A percentile compares a stretch with the other conserved stretches of the same genome.
These are phyloP conservation scores for Penicillium sp. DNA, from an alignment of 2,329 filamentous ascomycete genomes.

Conservation along the genomic window DNA sequence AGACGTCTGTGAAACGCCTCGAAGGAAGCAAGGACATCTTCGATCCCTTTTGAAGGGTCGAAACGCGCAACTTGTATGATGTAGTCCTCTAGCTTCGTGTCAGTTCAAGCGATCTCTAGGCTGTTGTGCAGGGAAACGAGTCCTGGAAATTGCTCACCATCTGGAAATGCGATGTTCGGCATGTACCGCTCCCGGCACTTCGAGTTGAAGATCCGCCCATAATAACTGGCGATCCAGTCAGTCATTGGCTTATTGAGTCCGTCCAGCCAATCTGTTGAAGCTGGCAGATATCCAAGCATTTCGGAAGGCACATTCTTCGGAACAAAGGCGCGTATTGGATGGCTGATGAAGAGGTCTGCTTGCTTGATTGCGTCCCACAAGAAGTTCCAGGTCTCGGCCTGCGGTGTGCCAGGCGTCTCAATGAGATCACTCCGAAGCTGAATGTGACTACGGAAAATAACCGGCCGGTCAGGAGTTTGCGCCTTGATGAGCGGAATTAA, in stretches of 20 bases:
- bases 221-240: constrained; percentile 69
- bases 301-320: constrained; percentile 63
- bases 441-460: constrained; percentile 79
- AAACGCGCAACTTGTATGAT: constrained; percentile 71
- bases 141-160: constrained; percentile 9
- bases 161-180: constrained; percentile 29
- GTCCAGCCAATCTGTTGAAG: constrained; percentile 74
- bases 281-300: constrained; percentile 71
- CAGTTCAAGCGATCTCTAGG: neutral
- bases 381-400: constrained; percentile 72
- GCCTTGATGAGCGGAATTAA: constrained; percentile 73
- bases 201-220: constrained; percentile 69
- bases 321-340: constrained; percentile 72
- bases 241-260: constrained; percentile 73
- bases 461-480: constrained; percentile 65
- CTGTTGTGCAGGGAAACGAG: neutral
- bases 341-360: constrained; percentile 78
- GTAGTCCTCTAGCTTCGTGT: constrained; percentile 56
- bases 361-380: constrained; percentile 69
- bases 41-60: constrained; percentile 65
- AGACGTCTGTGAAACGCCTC: neutral
- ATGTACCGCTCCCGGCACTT: constrained; percentile 54
- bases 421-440: constrained; percentile 73
- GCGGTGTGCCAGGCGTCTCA: constrained; percentile 61
- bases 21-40: constrained; percentile 63